Percentiles rank a stretch among this genome's conserved stretches.
Conservation (phyloP, 768 basidiomycete species). For the Suillus occidentalis region DNA sequence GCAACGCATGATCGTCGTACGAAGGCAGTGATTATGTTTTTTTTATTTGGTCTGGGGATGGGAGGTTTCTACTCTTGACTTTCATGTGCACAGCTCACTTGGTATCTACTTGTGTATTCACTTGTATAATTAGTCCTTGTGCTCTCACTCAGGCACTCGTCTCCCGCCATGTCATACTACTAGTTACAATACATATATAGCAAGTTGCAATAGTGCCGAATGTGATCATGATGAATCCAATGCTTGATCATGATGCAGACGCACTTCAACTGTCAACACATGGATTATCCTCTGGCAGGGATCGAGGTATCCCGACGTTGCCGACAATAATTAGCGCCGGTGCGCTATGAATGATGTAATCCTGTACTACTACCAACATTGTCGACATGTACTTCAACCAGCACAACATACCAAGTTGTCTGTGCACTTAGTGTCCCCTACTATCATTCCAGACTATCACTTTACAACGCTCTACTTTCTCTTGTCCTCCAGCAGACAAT, state of each 20-base stretch:
- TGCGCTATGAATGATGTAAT: background rate
- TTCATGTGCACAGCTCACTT: background rate
- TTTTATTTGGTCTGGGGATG: background rate
- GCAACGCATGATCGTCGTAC: background rate
- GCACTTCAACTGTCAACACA: background rate
- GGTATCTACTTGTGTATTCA: background rate
- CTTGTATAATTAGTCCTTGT: background rate
- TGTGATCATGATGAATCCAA: too few relatives aligned
- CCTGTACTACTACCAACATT: background rate
- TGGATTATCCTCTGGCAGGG: background rate
- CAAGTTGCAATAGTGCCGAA: background rate
- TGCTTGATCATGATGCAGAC: background rate
- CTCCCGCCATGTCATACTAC: background rate
- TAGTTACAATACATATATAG: background rate
- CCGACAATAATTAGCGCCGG: background rate
- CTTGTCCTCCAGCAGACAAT: background rate
- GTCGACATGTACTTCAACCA: background rate
- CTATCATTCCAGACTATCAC: background rate
- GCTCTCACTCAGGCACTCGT: background rate
- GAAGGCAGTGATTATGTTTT: background rate
- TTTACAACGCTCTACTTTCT: background rate
- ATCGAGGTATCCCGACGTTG: background rate
- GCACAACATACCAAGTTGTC: background rate
- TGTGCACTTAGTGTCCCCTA: background rate
- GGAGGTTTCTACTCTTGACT: background rate